Conservation (phyloP, 257 asterid species). For the Primulina tabacum region DNA sequence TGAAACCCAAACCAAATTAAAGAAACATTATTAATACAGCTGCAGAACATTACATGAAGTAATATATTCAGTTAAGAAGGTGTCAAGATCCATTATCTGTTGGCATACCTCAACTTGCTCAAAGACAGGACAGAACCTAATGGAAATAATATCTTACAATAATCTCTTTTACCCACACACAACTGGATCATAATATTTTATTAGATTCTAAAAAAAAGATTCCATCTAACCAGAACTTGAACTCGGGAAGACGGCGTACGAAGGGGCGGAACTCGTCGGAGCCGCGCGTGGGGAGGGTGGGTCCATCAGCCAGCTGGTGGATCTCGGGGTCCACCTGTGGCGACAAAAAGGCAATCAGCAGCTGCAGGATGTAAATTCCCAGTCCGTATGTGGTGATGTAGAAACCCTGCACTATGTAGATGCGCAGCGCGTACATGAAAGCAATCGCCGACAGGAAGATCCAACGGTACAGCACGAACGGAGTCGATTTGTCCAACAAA, state of each 20-base stretch:
- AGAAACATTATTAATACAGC: neutral
- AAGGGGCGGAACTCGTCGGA: slow-evolving; percentile 99
- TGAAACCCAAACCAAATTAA: neutral
- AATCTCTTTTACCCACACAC: slow-evolving; percentile 9
- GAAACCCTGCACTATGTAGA: slow-evolving; percentile 71
- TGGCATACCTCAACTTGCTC: slow-evolving; percentile 3
- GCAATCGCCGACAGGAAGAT: slow-evolving; percentile 58
- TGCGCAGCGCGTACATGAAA: slow-evolving; percentile 66
- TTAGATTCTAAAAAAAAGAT: slow-evolving; percentile 13
- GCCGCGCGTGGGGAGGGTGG: slow-evolving; percentile 82
- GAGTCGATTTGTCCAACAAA: slow-evolving; percentile 83
- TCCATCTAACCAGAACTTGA: slow-evolving; percentile 78
- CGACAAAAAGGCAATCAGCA: slow-evolving; percentile 84
- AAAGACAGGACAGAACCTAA: slow-evolving; percentile 15
- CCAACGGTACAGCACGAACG: slow-evolving; percentile 80
- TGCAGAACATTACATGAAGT: neutral
- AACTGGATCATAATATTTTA: slow-evolving; percentile 1
- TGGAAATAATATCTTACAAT: neutral
- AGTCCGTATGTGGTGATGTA: slow-evolving; percentile 87
- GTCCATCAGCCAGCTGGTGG: slow-evolving; percentile 55
- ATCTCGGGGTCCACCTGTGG: slow-evolving; percentile 99
- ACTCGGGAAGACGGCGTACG: slow-evolving; percentile 96
- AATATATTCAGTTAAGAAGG: too few relatives aligned
- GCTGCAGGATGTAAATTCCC: slow-evolving; percentile 88
- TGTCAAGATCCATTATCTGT: neutral